Evolutionary conservation across 1,284 basidiomycete species (phyloP).

Genomic region (Ceratobasidium sp.): DNA sequence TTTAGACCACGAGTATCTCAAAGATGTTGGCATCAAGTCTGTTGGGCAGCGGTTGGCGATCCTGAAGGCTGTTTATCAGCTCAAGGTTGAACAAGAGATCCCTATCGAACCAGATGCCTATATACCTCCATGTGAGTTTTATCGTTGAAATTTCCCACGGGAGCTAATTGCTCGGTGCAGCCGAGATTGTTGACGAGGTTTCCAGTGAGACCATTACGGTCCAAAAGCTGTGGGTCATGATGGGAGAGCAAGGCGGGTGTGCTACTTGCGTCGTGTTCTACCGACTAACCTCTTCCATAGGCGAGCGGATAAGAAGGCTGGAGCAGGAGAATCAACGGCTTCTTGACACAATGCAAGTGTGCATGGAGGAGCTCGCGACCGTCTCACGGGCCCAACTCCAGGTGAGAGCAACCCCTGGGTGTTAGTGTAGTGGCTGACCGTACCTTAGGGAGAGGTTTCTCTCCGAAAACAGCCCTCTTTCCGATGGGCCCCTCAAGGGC

Average conservation of each 20-base stretch:
- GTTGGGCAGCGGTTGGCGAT: conserved; percentile 90
- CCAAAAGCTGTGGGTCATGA: conserved; percentile 72
- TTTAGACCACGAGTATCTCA: conserved; percentile 83
- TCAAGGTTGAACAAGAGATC: conserved; percentile 85
- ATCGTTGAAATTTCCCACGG: conserved; percentile 20
- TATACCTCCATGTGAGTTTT: conserved; percentile 83
- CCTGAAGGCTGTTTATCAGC: conserved; percentile 87
- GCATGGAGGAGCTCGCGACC: conserved; percentile 71
- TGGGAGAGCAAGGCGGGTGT: conserved; percentile 78
- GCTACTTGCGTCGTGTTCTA: conserved; percentile 44
- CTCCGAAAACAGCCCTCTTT: conserved; percentile 78
- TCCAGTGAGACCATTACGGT: conserved; percentile 66
- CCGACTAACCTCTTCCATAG: conserved; percentile 57
- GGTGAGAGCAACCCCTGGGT: conserved; percentile 2
- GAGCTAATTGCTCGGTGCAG: conserved; percentile 56
- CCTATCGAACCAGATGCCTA: conserved; percentile 88
- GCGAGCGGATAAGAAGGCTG: conserved; percentile 70
- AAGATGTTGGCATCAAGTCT: conserved; percentile 83
- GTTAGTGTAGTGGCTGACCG: conserved; percentile 30
- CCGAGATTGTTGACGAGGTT: conserved; percentile 70
- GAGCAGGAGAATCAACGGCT: conserved; percentile 82
- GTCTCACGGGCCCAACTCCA: conserved; percentile 36
- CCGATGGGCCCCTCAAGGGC: conserved; percentile 81
- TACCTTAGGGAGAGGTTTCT: conserved; percentile 59
- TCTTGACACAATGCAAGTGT: conserved; percentile 66